Conservation (phyloP, 306 rosid species). For the Prunus armeniaca region DNA sequence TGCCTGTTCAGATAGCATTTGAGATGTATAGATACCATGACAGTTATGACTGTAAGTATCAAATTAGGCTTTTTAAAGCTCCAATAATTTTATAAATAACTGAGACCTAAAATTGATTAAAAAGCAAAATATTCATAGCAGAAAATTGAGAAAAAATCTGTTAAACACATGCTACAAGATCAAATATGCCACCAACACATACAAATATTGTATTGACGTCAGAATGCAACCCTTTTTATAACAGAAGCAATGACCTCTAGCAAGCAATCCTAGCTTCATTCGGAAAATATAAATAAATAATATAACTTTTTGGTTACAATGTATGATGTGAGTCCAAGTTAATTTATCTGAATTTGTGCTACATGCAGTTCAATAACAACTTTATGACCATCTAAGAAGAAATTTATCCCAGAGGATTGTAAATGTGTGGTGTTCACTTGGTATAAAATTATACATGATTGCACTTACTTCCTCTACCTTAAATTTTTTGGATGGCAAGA, state of each 20-base stretch:
- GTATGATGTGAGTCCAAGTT: too few relatives aligned
- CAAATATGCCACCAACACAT: not conserved
- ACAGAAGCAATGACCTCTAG: not conserved
- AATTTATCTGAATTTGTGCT: too few relatives aligned
- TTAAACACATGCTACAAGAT: not conserved
- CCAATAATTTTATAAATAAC: not conserved
- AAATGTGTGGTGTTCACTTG: not conserved
- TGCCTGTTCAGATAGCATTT: not conserved
- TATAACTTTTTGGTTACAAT: not conserved
- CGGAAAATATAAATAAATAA: not conserved
- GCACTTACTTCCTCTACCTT: not conserved
- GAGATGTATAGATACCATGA: not conserved
- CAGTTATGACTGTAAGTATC: not conserved
- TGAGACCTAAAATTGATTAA: not conserved
- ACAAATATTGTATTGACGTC: not conserved
- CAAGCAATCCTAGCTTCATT: conserved; percentile 1
- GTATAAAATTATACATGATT: not conserved
- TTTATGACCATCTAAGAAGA: not conserved
- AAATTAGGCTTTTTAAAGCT: not conserved
- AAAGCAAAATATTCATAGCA: not conserved
- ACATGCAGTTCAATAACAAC: too few relatives aligned
- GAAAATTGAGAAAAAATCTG: not conserved
- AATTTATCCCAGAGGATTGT: not conserved
- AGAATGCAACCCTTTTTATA: not conserved
- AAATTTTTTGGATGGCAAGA: not conserved